A percentile compares a stretch with the other conserved stretches of the same genome.
Conservation (phyloP, 805 yeast species). For the Naumovozyma castellii region DNA sequence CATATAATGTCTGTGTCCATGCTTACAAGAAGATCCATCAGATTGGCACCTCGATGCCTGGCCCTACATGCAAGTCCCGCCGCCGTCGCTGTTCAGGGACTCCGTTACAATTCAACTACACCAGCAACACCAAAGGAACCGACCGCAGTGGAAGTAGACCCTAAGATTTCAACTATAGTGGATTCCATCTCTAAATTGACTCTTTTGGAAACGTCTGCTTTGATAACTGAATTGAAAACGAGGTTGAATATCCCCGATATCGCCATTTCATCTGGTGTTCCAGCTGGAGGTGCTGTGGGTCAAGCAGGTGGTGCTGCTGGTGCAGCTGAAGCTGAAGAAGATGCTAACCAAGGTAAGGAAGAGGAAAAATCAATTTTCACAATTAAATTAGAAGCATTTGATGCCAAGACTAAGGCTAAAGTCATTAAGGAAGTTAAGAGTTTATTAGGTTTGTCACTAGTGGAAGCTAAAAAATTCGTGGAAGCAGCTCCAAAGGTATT, state of each 20-base stretch:
- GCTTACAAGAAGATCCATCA: not conserved
- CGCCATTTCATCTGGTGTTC: conserved; percentile 23
- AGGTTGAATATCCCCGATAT: conserved; percentile 91
- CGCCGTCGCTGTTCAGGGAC: too few relatives aligned
- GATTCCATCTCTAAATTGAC: conserved; percentile 85
- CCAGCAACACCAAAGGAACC: not conserved
- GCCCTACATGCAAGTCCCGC: not conserved
- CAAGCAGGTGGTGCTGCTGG: conserved; percentile 51
- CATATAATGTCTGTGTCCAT: not conserved
- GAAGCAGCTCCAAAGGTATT: conserved; percentile 94
- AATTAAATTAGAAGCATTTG: conserved; percentile 86
- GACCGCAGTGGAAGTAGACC: conserved; percentile 43
- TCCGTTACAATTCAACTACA: conserved; percentile 4
- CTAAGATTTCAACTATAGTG: conserved; percentile 80
- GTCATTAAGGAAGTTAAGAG: conserved; percentile 94
- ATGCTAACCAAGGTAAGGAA: conserved; percentile 63
- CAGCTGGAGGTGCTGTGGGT: conserved; percentile 51
- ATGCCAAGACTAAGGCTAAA: conserved; percentile 92
- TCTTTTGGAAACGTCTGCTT: conserved; percentile 83
- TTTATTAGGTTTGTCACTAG: conserved; percentile 82
- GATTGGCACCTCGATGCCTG: not conserved
- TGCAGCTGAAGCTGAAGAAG: conserved; percentile 61
- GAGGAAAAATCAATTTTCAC: conserved; percentile 92
- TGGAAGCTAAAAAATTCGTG: conserved; percentile 95
- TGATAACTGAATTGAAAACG: conserved; percentile 69